Base-by-base conservation (phyloP, 257 asterid genomes). In the Solanum appendiculatum region DNA sequence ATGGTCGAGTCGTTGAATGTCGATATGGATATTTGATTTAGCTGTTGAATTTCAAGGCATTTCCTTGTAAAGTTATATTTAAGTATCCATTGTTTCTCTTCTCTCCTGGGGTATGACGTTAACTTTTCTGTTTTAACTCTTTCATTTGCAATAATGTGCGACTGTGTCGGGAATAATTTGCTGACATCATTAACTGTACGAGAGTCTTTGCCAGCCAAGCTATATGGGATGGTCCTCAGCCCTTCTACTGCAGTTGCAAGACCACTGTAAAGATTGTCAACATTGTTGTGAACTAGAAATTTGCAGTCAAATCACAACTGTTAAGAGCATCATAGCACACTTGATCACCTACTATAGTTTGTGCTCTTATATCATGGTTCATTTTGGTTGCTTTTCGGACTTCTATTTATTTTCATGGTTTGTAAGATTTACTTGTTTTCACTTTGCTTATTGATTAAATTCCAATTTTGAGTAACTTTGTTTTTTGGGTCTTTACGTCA, bases 401-500 rank as follows among this genome's bases (percentile, higher is more conserved):
- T n/a, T 9, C 20, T 86, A 39, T 29, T 25, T 46, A 51, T 72
- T 12, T 48, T 4, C 48, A 60, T 33, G 25, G 69, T 54, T 34
- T 13, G 13, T 36, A 54, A 64, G 44, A 42, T 27, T 86, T 77
- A 31, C 25, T 48, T 34, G 54, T 60, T 54, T 31, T 48, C 40
- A 1, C 42, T 86, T 88, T 83, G 81, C 87, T 74, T 86, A 82
- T 85, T 78, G 81, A 36, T 44, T 86, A 39, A 48, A 69, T 56
- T 81, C 87, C 56, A 34, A 51, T 34, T 60, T 84, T 86, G 78
- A 48, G 33, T 86, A 81, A 73, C 81, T 34, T 81, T 66, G 70
- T 58, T 84, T 73, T 73, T 88, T 81, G 31, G 68, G 85, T 81
- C 42, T 81, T 48, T 48, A 48, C 27, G 20, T 51, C 58, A 73